Evolutionary conservation across 179 eudicot species (phyloP), one percentile per base, ranked within the genome.

Genomic region (Drosera spatulata): DNA sequence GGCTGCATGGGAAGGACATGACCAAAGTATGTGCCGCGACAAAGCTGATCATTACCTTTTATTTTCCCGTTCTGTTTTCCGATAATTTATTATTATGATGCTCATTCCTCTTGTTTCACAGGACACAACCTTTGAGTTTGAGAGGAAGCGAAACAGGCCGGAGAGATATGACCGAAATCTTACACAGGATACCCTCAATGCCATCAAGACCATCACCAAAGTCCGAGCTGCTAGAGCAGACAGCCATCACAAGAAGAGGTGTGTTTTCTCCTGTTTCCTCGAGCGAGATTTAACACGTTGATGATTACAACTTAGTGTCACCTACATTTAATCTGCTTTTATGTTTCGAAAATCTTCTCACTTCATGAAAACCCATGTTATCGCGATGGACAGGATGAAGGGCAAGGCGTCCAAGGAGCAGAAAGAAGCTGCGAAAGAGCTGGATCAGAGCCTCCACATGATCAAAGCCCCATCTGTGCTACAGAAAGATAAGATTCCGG

Each of bases 61-160:
- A 3, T 22, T 39, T 56, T 10, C 42, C 2, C 14, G 5, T 5
- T 56, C n/a, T 38, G 41, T n/a, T 41, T 7, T 42, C 9, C 5
- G 41, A 58, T 8, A 5, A 5, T 9, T 11, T 10, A 2, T 58
- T 41, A 3, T 14, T 39, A 10, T 39, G 15, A 6, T 5, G 55
- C 38, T 41, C 4, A 39, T 50, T 55, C 6, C 0, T 46, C 39
- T 39, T 22, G 41, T 13, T 47, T 49, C 52, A 38, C 47, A 88
- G 98, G 98, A 91, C 62, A 61, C 96, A 14, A 91, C 98, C 48
- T 91, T 91, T 71, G 98, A 91, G 65, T 88, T 91, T 62, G 98
- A 91, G 87, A 82, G 98, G 77, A 91, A 86, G 79, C 68, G 98
- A 33, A 88, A 91, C 64, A 82, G 98, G 72, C 96, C 95, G 10